Percentiles rank a stretch among this genome's conserved stretches.
Conservation (phyloP, 306 rosid genomes). For the Trifolium subterraneum region DNA sequence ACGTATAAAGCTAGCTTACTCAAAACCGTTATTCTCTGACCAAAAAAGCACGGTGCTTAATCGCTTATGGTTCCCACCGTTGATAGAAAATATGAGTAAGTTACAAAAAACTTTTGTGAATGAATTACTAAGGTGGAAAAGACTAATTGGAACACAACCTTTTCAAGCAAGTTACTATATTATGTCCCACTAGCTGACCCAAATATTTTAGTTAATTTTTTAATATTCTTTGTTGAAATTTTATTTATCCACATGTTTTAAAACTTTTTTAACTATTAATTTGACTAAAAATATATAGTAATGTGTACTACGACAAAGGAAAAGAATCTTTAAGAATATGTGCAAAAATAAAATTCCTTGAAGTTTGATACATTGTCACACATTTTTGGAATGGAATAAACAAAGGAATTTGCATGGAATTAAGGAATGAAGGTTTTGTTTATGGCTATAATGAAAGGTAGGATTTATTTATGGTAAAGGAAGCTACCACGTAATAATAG, state of each 20-base stretch:
- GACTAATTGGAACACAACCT: constrained; percentile 8
- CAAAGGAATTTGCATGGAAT: background rate
- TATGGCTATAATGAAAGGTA: constrained; percentile 28
- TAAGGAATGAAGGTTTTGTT: constrained; percentile 20
- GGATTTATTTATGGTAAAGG: constrained; percentile 40
- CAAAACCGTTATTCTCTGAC: constrained; percentile 46
- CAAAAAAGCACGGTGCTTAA: constrained; percentile 42
- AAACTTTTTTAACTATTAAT: background rate
- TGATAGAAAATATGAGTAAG: background rate
- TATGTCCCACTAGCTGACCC: constrained; percentile 44
- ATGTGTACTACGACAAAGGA: background rate
- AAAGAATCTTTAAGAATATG: constrained; percentile 20
- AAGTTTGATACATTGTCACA: constrained; percentile 40
- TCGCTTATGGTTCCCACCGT: constrained; percentile 33
- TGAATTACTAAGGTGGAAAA: background rate
- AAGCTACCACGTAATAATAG: constrained; percentile 52
- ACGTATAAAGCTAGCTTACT: constrained; percentile 45
- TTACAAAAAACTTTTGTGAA: background rate
- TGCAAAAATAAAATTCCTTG: constrained; percentile 35
- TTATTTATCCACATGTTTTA: constrained; percentile 42
- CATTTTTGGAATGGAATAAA: constrained; percentile 24
- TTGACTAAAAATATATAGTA: background rate
- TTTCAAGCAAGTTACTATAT: constrained; percentile 32
- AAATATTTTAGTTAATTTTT: constrained; percentile 40
- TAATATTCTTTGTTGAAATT: constrained; percentile 5